Evolutionary conservation across 345 rosid species (phyloP).

Genomic region (Barbarea vulgaris): DNA sequence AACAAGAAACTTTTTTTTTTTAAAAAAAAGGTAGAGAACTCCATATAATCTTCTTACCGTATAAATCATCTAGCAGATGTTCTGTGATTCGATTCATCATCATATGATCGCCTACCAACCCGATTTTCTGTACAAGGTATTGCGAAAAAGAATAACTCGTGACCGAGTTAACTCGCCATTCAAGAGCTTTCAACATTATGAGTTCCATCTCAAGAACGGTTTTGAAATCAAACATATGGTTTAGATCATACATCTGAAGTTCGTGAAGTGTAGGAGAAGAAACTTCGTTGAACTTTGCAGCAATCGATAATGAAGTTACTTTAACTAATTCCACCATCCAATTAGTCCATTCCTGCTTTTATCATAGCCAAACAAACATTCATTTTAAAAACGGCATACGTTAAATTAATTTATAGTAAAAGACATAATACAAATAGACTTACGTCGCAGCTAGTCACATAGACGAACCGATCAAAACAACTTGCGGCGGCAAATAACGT

Average conservation of each 20-base stretch:
- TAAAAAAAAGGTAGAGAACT: fast-evolving
- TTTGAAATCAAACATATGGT: conserved; percentile 55
- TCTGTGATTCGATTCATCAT: conserved; percentile 39
- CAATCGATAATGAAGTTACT: conserved; percentile 66
- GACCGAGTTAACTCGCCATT: conserved; percentile 61
- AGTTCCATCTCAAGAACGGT: conserved; percentile 70
- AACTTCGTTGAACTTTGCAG: conserved; percentile 66
- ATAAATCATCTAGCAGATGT: conserved; percentile 48
- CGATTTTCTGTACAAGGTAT: conserved; percentile 34
- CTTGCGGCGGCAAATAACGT: conserved; percentile 34
- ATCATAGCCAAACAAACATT: neutral
- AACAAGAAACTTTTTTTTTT: neutral
- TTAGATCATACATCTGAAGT: conserved; percentile 65
- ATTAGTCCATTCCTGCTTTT: conserved; percentile 57
- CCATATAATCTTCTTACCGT: conserved; percentile 38
- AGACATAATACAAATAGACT: conserved; percentile 1
- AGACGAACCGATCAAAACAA: conserved; percentile 29
- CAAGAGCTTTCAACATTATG: conserved; percentile 49
- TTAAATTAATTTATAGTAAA: neutral
- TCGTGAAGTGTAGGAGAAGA: conserved; percentile 50
- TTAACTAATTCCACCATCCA: conserved; percentile 74
- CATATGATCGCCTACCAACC: neutral
- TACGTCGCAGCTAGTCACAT: conserved; percentile 49
- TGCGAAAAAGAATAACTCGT: conserved; percentile 60
- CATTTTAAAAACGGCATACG: neutral